Percentiles rank a stretch among this genome's conserved stretches.
Conservation (phyloP, 805 yeast genomes). For the Pichia exigua region DNA sequence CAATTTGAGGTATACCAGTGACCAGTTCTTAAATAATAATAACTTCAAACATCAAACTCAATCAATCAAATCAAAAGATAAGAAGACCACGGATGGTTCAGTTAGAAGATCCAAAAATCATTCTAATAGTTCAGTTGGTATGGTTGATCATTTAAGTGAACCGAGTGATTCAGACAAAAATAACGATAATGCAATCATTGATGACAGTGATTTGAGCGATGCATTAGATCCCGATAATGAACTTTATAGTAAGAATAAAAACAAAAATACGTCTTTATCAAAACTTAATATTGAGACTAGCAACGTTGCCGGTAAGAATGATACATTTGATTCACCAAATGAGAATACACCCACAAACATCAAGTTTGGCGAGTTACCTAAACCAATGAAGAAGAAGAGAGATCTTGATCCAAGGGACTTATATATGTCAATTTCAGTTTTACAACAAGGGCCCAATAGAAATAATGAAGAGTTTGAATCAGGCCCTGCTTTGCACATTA, state of each 20-base stretch:
- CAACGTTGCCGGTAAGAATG: not conserved
- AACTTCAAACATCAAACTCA: not conserved
- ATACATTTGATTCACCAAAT: not conserved
- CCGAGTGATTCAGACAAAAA: slow-evolving; percentile 31
- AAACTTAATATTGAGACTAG: not conserved
- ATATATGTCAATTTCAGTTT: slow-evolving; percentile 74
- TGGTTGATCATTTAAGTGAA: slow-evolving; percentile 31
- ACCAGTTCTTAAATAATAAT: not conserved
- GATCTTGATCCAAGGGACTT: slow-evolving; percentile 76
- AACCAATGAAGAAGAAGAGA: slow-evolving; percentile 34
- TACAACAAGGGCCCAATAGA: slow-evolving; percentile 44
- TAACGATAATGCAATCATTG: not conserved
- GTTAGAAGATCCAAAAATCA: not conserved
- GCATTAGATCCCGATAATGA: not conserved
- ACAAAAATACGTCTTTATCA: not conserved
- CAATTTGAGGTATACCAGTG: not conserved
- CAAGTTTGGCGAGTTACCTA: slow-evolving; percentile 54
- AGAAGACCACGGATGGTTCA: not conserved
- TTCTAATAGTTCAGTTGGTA: not conserved
- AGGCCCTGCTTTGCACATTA: slow-evolving; percentile 72
- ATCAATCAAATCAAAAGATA: not conserved
- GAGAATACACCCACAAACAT: slow-evolving; percentile 30
- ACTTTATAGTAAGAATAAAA: too few relatives aligned
- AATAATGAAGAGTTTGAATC: slow-evolving; percentile 37
- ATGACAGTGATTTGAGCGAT: not conserved